Percentiles rank a stretch among this genome's conserved stretches.
Conservation (phyloP, 768 basidiomycete genomes). For the Suillus plorans region DNA sequence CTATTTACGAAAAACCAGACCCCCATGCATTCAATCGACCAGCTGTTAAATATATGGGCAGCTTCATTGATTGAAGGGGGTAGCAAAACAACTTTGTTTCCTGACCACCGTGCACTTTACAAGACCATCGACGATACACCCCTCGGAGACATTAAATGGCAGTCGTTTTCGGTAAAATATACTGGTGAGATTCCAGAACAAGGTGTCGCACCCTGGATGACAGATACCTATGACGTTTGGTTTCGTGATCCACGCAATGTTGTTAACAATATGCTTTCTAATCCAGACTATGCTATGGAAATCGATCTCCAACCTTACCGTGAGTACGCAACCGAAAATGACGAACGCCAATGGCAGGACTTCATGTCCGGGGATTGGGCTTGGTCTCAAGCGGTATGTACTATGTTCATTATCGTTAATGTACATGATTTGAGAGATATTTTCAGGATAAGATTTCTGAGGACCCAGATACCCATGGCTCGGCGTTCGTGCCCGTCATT, state of each 20-base stretch:
- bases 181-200: slow-evolving; percentile 14
- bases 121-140: slow-evolving; percentile 25
- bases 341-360: slow-evolving; percentile 13
- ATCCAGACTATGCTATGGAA: slow-evolving; percentile 20
- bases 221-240: slow-evolving; percentile 26
- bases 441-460: slow-evolving; percentile 13
- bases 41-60: slow-evolving; percentile 19
- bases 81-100: slow-evolving; percentile 25
- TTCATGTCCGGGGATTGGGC: slow-evolving; percentile 32
- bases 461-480: slow-evolving; percentile 13
- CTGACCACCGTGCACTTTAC: slow-evolving; percentile 20
- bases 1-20: slow-evolving; percentile 20
- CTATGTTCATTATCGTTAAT: too few species aligned
- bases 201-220: slow-evolving; percentile 27
- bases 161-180: slow-evolving; percentile 22
- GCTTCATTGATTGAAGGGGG: slow-evolving; percentile 12
- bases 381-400: slow-evolving; percentile 31
- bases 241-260: slow-evolving; percentile 20
- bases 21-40: slow-evolving; percentile 17
- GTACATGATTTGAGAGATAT: neutral
- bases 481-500: slow-evolving; percentile 12
- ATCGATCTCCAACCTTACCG: slow-evolving; percentile 20
- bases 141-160: slow-evolving; percentile 30
- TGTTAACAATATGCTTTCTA: slow-evolving; percentile 20
- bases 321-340: slow-evolving; percentile 12